phyloP scores from a whole-genome alignment of 176 grass and related monocot genomes.

The Carex pumila region DNA sequence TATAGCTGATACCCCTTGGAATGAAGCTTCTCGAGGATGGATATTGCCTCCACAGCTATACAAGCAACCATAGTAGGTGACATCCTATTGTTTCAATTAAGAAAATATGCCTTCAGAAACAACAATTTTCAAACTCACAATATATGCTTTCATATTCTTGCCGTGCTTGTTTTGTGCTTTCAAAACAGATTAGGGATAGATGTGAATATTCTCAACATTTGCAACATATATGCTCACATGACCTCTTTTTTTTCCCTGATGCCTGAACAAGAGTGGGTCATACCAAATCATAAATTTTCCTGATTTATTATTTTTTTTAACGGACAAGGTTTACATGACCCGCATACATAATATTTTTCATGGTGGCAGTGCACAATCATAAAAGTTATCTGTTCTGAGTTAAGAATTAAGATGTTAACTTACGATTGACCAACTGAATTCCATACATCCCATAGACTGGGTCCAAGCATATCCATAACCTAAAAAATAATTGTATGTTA shows the following conservation, averaged over 20 bases:
- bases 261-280: neutral
- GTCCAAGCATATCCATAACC: constrained; percentile 96
- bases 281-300: neutral
- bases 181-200: neutral
- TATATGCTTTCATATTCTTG: neutral
- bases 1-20: constrained; percentile 46
- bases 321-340: neutral
- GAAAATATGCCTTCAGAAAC: neutral
- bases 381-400: constrained; percentile 16
- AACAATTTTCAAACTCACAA: neutral
- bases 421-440: constrained; percentile 73
- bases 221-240: neutral
- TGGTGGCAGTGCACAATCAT: constrained; percentile 8
- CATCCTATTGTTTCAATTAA: constrained; percentile 52
- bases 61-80: constrained; percentile 76
- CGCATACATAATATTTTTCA: constrained; percentile 6
- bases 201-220: neutral
- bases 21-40: constrained; percentile 89
- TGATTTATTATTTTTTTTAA: neutral
- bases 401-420: constrained; percentile 23
- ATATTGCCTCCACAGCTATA: constrained; percentile 82
- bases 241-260: neutral
- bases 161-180: neutral
- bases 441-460: constrained; percentile 93
- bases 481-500: constrained; percentile 31